Percentiles rank a stretch among this genome's conserved stretches.
These are phyloP conservation scores for Aureobasidium sp. DNA, from an alignment of 2,329 filamentous ascomycete genomes.

Conservation along the genomic window DNA sequence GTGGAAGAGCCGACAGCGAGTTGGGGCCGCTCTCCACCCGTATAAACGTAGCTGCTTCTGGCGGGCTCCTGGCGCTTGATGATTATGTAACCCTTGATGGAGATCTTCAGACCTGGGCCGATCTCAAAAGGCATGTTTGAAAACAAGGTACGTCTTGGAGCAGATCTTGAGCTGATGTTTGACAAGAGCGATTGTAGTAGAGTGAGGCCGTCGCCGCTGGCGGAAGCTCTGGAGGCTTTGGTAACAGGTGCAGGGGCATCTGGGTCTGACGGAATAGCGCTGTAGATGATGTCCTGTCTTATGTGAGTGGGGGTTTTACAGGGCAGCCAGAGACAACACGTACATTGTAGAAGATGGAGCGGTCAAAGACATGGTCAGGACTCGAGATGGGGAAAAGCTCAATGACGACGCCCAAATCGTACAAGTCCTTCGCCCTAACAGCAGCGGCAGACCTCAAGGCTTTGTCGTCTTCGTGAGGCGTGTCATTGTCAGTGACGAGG, in stretches of 20 bases:
- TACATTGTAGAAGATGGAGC: conserved; percentile 75
- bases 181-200: conserved; percentile 72
- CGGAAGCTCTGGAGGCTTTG: conserved; percentile 51
- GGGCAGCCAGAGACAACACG: conserved; percentile 38
- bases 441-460: conserved; percentile 64
- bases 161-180: conserved; percentile 83
- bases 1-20: conserved; percentile 68
- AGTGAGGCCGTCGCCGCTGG: conserved; percentile 65
- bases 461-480: conserved; percentile 69
- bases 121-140: conserved; percentile 81
- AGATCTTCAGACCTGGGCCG: conserved; percentile 73
- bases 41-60: conserved; percentile 77
- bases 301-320: background rate
- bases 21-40: conserved; percentile 76
- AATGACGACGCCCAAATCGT: conserved; percentile 84
- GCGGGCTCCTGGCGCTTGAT: conserved; percentile 75
- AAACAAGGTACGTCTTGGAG: conserved; percentile 77
- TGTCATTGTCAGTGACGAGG: conserved; percentile 88
- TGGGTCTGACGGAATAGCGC: conserved; percentile 58
- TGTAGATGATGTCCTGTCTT: conserved; percentile 78
- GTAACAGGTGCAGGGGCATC: conserved; percentile 51
- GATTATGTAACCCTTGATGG: conserved; percentile 86
- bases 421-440: conserved; percentile 85
- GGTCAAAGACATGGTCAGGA: conserved; percentile 64
- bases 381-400: conserved; percentile 84